phyloP scores from a whole-genome alignment of 1,139 yeast species.

The Starmera stellimalicola region DNA sequence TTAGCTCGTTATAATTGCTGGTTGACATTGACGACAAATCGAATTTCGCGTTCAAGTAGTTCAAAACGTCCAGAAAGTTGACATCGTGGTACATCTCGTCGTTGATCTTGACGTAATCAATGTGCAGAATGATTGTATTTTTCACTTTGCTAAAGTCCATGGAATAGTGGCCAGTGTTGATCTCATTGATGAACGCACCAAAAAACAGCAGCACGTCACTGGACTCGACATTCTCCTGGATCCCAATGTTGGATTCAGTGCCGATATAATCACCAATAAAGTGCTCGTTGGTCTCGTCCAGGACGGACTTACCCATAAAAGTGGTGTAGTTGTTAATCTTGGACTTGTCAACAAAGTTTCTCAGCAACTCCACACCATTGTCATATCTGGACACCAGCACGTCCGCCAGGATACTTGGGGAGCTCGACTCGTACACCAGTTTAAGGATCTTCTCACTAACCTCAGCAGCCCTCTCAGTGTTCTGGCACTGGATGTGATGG shows the following conservation, averaged over 20 bases:
- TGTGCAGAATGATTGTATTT: conserved; percentile 22
- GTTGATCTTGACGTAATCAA: conserved; percentile 37
- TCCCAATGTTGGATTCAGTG: conserved; percentile 33
- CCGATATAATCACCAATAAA: conserved; percentile 65
- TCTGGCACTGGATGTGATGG: conserved; percentile 13
- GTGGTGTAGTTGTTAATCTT: conserved; percentile 38
- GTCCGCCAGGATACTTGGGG: conserved; percentile 57
- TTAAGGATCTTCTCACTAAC: conserved; percentile 39
- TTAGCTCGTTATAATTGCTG: conserved; percentile 13
- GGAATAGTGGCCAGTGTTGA: conserved; percentile 41
- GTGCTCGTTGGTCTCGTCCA: conserved; percentile 49
- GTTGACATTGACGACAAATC: conserved; percentile 22
- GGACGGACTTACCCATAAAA: conserved; percentile 46
- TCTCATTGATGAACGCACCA: conserved; percentile 42
- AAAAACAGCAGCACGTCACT: conserved; percentile 40
- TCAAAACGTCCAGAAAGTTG: conserved; percentile 39
- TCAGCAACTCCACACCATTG: conserved; percentile 26
- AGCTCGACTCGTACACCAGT: conserved; percentile 38
- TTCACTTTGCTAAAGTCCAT: conserved; percentile 21
- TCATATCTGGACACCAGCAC: conserved; percentile 48
- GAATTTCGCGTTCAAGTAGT: conserved; percentile 26
- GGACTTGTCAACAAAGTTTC: conserved; percentile 36
- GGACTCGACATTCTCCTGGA: conserved; percentile 29
- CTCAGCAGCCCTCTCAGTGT: conserved; percentile 23
- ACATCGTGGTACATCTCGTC: conserved; percentile 28